Evolutionary conservation across 805 yeast species (phyloP), one percentile per base, ranked within the genome.

Genomic region (Spathaspora sp.): DNA sequence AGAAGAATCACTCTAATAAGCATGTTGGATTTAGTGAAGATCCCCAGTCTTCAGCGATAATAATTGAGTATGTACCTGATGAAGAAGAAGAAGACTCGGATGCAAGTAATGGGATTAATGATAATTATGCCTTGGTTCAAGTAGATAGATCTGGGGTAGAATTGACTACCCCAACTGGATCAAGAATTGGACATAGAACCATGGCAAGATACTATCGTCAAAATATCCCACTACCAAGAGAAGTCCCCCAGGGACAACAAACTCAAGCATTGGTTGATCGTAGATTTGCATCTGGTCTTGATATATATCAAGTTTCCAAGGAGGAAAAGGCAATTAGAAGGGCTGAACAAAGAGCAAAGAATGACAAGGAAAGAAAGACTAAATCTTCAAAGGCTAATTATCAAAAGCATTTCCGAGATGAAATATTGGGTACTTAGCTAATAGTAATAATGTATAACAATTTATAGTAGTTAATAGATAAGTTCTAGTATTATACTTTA

Each of bases 231-330:
- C 49, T 56, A 8, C 59, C 64, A 5, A 48, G 60, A 10, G 66
- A 61, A n/a, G 2, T 43, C 5, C 72, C 75, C 23, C 93, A 88
- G 42, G 85, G 91, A 26, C 84, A 81, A 60, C 82, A 83, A 43
- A 86, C 97, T 0, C 85, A 91, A 39, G 80, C 89, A 23, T 82
- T 89, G 4, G 89, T 86, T 5, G 96, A 92, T 60, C 77, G 86
- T 51, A 75, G 77, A 39, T 65, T 60, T 49, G 70, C 77, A 1
- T 71, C 77, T 0, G 78, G 78, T 1, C 55, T 73, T 26, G 62
- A 68, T 1, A 46, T 50, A 2, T 50, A 51, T 26, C 63, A 69
- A 46, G 57, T 72, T 14, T 55, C 66, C 6, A 69, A 60, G 48
- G 75, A 70, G 53, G 73, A 72, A 55, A 67, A 64, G 50, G 65